Evolutionary conservation across 352 stramenopile species (phyloP), one percentile per base, ranked within the genome.

Genomic region (Blastocystis sp.): DNA sequence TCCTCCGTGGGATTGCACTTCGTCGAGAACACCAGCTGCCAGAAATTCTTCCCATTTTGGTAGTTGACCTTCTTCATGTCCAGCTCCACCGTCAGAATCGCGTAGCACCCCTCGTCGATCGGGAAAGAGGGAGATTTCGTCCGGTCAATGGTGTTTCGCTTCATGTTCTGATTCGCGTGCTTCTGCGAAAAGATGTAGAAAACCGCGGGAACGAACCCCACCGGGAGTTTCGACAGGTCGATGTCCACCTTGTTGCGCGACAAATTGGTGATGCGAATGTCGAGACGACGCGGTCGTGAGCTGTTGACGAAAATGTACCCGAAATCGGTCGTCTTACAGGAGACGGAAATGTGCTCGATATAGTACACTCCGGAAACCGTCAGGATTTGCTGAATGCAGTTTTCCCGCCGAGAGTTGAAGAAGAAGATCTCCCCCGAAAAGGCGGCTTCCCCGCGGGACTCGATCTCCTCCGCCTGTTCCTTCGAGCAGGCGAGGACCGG

Each of bases 311-410:
- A 84, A 41, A 84, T 67, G 11, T 14, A 48, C 23, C 2, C 11
- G 2, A 59, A 59, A 59, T 84, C 52, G 17, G 74, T 34, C 5
- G 53, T 69, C 0, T 61, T 10, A 56, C 74, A 84, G 40, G 56
- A 59, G 28, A 84, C 56, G 23, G 65, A 53, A n/a, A 84, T 64
- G 38, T 70, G 65, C 38, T 84, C 74, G 1, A 53, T 2, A 67
- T 67, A 84, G 60, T 67, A 84, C 45, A n/a, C 41, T 10, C 74
- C 74, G 2, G 56, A 45, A 34, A 84, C 21, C 48, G 17, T 41
- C 52, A 84, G 21, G 23, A 84, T 84, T 28, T 84, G 74, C 61
- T 84, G 74, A 41, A 84, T 69, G 38, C 69, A 84, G 38, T 84
- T 70, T 69, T 84, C 74, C 34, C 74, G 53, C 34, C 74, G 74